Conservation (phyloP, 2,329 filamentous ascomycete genomes). For the Penicillium sp. region DNA sequence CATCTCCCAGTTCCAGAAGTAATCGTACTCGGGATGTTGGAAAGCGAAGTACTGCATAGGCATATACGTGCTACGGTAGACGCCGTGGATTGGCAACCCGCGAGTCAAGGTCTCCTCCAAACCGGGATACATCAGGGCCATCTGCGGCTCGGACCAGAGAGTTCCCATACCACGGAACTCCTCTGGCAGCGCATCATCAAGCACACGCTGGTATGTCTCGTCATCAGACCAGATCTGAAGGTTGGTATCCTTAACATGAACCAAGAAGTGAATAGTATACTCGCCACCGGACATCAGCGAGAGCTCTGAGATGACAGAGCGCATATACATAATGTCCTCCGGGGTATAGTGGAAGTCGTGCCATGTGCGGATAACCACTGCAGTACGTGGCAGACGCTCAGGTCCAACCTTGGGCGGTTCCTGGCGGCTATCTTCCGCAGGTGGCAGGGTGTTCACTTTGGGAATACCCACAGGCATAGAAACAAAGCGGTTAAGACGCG, state of each 20-base stretch:
- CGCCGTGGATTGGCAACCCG: conserved; percentile 79
- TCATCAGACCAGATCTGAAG: conserved; percentile 80
- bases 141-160: conserved; percentile 91
- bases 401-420: conserved; percentile 24
- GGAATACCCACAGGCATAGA: conserved; percentile 35
- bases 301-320: conserved; percentile 76
- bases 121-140: conserved; percentile 85
- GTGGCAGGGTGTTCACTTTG: conserved; percentile 20
- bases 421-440: conserved; percentile 18
- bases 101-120: conserved; percentile 74
- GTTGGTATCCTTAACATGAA: conserved; percentile 79
- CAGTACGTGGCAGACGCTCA: conserved; percentile 57
- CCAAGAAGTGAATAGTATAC: conserved; percentile 77
- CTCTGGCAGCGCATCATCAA: conserved; percentile 68
- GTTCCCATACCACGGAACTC: conserved; percentile 89
- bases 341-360: conserved; percentile 74
- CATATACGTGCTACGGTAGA: conserved; percentile 91
- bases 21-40: conserved; percentile 76
- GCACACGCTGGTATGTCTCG: conserved; percentile 67
- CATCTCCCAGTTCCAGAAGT: conserved; percentile 85
- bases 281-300: conserved; percentile 76
- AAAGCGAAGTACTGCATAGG: conserved; percentile 90
- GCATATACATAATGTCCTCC: conserved; percentile 76
- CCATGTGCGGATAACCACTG: conserved; percentile 78
- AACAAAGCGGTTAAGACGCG: conserved; percentile 36